Conservation (phyloP, 192 early-diverging fungal genomes). For the Jimgerdemannia flammicorona region DNA sequence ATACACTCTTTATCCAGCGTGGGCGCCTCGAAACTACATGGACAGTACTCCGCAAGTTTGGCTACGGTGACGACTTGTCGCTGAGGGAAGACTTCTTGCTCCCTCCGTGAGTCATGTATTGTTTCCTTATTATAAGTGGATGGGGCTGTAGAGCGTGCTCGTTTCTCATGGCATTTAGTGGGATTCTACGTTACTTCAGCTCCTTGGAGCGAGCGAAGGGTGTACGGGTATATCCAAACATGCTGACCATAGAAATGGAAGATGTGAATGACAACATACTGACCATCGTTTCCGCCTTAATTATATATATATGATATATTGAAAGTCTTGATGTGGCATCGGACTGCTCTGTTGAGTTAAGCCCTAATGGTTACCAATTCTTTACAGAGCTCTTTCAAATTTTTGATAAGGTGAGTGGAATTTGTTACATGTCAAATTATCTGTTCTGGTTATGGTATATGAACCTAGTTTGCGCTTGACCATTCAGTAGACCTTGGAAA, state of each 20-base stretch:
- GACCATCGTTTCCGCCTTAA: too few species aligned
- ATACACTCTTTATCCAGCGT: constrained; percentile 95
- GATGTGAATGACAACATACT: too few species aligned
- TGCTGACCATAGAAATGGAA: too few species aligned
- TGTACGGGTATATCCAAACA: too few species aligned
- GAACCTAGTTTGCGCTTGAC: too few species aligned
- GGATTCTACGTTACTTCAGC: constrained; percentile 1
- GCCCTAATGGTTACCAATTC: constrained; percentile 91
- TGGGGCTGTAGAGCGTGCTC: background rate
- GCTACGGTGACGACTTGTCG: constrained; percentile 93
- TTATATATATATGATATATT: background rate
- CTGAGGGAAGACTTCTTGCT: constrained; percentile 88
- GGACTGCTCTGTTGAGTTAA: constrained; percentile 94
- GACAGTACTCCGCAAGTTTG: constrained; percentile 94
- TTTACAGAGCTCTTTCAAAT: constrained; percentile 92
- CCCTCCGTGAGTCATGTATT: constrained; percentile 57
- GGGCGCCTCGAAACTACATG: constrained; percentile 98
- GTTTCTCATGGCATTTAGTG: background rate
- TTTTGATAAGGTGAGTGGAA: constrained; percentile 71
- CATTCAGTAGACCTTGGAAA: too few species aligned
- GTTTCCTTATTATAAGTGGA: background rate
- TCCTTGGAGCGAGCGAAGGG: background rate
- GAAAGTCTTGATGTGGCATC: constrained; percentile 77
- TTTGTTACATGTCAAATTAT: too few species aligned
- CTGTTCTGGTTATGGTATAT: background rate